A percentile compares a stretch with the other conserved stretches of the same genome.
Conservation (phyloP, 495 filamentous ascomycete species). For the Lasiosphaeriaceae sp. region DNA sequence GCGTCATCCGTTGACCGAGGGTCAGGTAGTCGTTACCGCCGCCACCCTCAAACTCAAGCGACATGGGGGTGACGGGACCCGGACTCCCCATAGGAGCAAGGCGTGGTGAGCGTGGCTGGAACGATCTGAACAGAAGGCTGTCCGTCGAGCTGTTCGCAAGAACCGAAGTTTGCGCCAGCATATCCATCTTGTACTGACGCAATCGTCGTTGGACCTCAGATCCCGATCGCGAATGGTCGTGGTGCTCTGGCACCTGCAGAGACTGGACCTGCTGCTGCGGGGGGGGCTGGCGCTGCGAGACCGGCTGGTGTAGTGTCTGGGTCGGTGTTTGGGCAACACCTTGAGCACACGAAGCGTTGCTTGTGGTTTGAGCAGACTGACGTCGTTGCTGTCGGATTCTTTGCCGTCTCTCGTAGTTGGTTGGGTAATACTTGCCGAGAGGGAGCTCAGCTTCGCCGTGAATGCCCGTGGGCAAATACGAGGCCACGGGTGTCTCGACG, state of each 20-base stretch:
- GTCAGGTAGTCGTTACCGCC: slow-evolving; percentile 55
- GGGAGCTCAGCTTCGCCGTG: slow-evolving; percentile 35
- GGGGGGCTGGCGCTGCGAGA: too few relatives aligned
- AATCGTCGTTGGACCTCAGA: slow-evolving; percentile 47
- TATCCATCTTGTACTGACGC: slow-evolving; percentile 58
- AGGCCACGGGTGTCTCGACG: slow-evolving; percentile 36
- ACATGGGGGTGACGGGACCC: slow-evolving; percentile 73
- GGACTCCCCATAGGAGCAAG: slow-evolving; percentile 68
- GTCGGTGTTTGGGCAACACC: too few relatives aligned
- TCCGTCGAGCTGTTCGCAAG: slow-evolving; percentile 25
- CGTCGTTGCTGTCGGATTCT: background rate
- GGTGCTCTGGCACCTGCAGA: slow-evolving; percentile 12
- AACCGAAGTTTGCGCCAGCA: slow-evolving; percentile 51
- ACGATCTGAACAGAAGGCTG: slow-evolving; percentile 23
- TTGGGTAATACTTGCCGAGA: slow-evolving; percentile 54
- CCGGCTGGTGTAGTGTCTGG: too few relatives aligned
- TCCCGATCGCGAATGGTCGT: slow-evolving; percentile 32
- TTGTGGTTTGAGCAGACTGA: background rate
- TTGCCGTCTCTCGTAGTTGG: slow-evolving; percentile 44
- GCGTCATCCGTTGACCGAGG: slow-evolving; percentile 36
- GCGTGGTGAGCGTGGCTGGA: slow-evolving; percentile 57
- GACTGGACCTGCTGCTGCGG: slow-evolving; percentile 29
- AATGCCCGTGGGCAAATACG: slow-evolving; percentile 39
- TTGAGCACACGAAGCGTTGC: slow-evolving; percentile 20
- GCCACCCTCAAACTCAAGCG: slow-evolving; percentile 52